phyloP scores from a whole-genome alignment of 2,329 filamentous ascomycete genomes.

The Claviceps quebecensis region DNA sequence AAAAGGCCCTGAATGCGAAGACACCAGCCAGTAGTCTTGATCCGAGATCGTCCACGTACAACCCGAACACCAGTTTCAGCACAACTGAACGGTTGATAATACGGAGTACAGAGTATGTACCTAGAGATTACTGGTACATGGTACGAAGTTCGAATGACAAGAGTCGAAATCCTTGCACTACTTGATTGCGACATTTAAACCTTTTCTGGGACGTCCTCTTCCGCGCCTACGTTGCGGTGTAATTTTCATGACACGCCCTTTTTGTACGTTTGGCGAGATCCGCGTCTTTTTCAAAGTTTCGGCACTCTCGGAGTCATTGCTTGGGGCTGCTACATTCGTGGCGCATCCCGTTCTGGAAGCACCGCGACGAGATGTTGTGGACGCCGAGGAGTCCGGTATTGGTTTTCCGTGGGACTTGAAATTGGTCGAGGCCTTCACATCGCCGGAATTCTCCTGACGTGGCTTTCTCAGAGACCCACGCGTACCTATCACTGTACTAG shows the following conservation, averaged over 20 bases:
- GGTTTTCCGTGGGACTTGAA: neutral
- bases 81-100: neutral
- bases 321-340: neutral
- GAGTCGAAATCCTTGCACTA: neutral
- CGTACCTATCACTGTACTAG: too few relatives aligned
- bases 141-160: too few relatives aligned
- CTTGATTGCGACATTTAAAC: neutral
- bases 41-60: neutral
- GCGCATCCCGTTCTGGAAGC: neutral
- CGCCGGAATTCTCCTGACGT: neutral
- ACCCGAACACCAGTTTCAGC: neutral
- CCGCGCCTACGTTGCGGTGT: neutral
- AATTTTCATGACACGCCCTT: neutral
- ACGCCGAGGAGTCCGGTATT: neutral
- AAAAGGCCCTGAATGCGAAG: neutral
- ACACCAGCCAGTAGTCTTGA: neutral
- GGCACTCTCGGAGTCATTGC: neutral
- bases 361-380: neutral
- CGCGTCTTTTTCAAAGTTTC: too few relatives aligned
- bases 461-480: neutral
- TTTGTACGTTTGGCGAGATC: neutral
- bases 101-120: neutral
- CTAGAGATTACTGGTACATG: neutral
- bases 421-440: neutral
- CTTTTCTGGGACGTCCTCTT: neutral